Percentiles rank a stretch among this genome's conserved stretches.
phyloP scores from a whole-genome alignment of 768 basidiomycete genomes.

The Naganishia randhawae region DNA sequence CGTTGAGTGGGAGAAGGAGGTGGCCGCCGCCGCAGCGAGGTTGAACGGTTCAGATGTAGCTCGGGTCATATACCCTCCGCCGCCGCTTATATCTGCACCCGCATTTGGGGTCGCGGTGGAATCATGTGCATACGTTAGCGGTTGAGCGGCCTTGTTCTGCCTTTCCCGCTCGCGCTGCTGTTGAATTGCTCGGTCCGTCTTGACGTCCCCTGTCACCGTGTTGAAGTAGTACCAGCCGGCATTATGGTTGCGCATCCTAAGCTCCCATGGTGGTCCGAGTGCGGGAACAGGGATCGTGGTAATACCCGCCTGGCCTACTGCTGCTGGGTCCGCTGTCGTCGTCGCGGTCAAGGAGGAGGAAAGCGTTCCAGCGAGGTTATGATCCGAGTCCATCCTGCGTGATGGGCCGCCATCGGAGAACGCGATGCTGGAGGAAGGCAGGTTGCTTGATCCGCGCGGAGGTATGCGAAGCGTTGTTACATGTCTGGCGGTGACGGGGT shows the following conservation, averaged over 20 bases:
- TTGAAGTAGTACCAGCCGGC: conserved; percentile 62
- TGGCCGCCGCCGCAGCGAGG: neutral
- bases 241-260: neutral
- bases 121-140: neutral
- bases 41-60: neutral
- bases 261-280: conserved; percentile 6
- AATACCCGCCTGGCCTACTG: neutral
- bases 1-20: conserved; percentile 53
- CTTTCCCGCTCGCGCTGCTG: neutral
- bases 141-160: neutral
- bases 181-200: conserved; percentile 12
- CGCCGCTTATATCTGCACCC: neutral
- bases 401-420: neutral
- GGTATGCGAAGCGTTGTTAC: neutral
- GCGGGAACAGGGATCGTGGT: neutral
- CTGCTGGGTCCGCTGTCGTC: conserved; percentile 29
- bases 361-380: conserved; percentile 19
- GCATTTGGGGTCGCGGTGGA: too few species aligned
- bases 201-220: conserved; percentile 60
- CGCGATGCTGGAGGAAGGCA: neutral
- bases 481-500: neutral
- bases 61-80: conserved; percentile 5
- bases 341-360: conserved; percentile 15
- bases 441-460: neutral
- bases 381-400: conserved; percentile 27